phyloP scores from a whole-genome alignment of 441 rosid genomes.

The Croton setiger region DNA sequence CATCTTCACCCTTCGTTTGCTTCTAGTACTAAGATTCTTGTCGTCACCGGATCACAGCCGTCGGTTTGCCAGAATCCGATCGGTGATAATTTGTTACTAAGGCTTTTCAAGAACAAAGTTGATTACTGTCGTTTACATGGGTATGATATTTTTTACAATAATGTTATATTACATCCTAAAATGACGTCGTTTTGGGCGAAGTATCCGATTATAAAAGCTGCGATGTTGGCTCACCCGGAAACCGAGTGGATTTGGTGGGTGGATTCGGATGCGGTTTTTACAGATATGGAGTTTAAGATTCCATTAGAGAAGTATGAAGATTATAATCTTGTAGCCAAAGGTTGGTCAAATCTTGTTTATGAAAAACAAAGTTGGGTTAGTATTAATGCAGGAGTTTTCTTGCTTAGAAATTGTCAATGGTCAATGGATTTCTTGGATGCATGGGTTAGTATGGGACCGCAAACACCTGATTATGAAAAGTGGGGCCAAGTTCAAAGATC shows the following conservation, averaged over 20 bases:
- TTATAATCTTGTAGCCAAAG: constrained; percentile 77
- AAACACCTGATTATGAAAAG: constrained; percentile 35
- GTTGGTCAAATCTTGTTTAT: constrained; percentile 60
- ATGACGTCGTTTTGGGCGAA: constrained; percentile 83
- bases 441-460: constrained; percentile 73
- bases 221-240: constrained; percentile 94
- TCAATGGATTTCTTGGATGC: constrained; percentile 74
- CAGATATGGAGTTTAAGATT: constrained; percentile 82
- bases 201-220: constrained; percentile 57
- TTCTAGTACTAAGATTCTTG: constrained; percentile 46
- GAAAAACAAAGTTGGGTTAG: constrained; percentile 68
- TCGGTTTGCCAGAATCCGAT: constrained; percentile 64
- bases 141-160: constrained; percentile 69
- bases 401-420: constrained; percentile 85
- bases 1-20: constrained; percentile 64
- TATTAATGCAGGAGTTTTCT: constrained; percentile 68
- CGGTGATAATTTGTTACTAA: constrained; percentile 68
- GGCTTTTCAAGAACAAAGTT: constrained; percentile 86
- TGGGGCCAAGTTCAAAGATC: constrained; percentile 68
- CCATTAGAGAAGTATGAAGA: constrained; percentile 55
- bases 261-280: constrained; percentile 81
- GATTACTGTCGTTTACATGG: constrained; percentile 84
- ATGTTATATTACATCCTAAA: constrained; percentile 60
- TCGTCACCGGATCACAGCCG: constrained; percentile 82
- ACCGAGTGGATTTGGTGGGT: constrained; percentile 99